phyloP scores from a whole-genome alignment of 805 yeast species.

The Vanderwaltozyma polyspora region DNA sequence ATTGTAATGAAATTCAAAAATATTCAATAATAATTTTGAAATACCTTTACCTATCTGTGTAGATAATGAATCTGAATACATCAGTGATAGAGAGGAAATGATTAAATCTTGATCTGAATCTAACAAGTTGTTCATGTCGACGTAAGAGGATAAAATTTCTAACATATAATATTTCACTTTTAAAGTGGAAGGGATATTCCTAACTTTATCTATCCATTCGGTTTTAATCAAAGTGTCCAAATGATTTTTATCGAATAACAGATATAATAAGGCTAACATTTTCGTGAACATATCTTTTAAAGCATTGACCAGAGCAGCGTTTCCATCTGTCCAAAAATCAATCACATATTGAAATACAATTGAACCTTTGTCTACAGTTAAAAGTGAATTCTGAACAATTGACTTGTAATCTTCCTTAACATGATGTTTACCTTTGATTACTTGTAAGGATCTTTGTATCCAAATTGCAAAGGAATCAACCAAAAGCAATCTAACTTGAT shows the following conservation, averaged over 20 bases:
- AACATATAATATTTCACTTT: constrained; percentile 52
- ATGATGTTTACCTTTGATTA: constrained; percentile 11
- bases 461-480: constrained; percentile 59
- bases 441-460: constrained; percentile 45
- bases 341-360: constrained; percentile 41
- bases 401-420: constrained; percentile 8
- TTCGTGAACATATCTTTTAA: constrained; percentile 50
- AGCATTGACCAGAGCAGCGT: constrained; percentile 61
- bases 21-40: constrained; percentile 29
- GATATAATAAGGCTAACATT: constrained; percentile 33
- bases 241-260: constrained; percentile 11
- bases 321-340: constrained; percentile 62
- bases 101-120: constrained; percentile 36
- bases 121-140: constrained; percentile 34
- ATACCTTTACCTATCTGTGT: constrained; percentile 55
- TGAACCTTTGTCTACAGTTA: constrained; percentile 18
- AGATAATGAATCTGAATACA: constrained; percentile 49
- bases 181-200: constrained; percentile 38
- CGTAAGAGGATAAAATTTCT: constrained; percentile 43
- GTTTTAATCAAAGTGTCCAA: constrained; percentile 20
- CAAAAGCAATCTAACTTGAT: constrained; percentile 26
- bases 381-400: constrained; percentile 7
- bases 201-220: constrained; percentile 40
- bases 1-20: constrained; percentile 25
- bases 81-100: constrained; percentile 34